phyloP scores from a whole-genome alignment of 805 yeast species.

The Lachancea thermotolerans region DNA sequence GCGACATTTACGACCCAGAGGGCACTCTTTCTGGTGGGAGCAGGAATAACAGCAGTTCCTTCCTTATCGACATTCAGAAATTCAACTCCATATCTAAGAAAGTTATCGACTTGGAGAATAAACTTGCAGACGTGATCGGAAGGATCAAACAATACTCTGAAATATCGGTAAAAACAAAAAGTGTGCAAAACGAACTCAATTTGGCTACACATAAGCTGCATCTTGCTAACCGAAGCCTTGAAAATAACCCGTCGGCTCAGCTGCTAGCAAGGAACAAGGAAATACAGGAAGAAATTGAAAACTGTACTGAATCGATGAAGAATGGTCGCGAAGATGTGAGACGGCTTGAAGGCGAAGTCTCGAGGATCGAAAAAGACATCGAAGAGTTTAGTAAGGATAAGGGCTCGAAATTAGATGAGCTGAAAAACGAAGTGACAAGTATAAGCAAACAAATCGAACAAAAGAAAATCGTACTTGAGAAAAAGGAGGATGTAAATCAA shows the following conservation, averaged over 20 bases:
- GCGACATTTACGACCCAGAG: conserved; percentile 92
- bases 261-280: conserved; percentile 45
- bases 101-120: conserved; percentile 36
- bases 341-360: conserved; percentile 39
- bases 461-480: conserved; percentile 37
- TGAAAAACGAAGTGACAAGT: conserved; percentile 44
- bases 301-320: conserved; percentile 34
- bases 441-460: conserved; percentile 33
- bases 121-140: conserved; percentile 35
- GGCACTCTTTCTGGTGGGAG: conserved; percentile 97
- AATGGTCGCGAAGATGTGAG: neutral
- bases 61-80: conserved; percentile 59
- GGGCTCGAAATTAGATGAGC: conserved; percentile 66
- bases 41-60: conserved; percentile 49
- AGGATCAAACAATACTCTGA: conserved; percentile 39
- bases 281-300: conserved; percentile 40
- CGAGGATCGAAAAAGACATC: conserved; percentile 63
- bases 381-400: conserved; percentile 74
- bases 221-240: conserved; percentile 47
- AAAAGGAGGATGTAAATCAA: conserved; percentile 50
- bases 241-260: conserved; percentile 48
- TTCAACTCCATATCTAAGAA: conserved; percentile 43
- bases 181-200: conserved; percentile 52
- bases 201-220: conserved; percentile 54
- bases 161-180: conserved; percentile 43